Percentiles rank a stretch among this genome's conserved stretches.
Evolutionary conservation across 805 yeast species (phyloP).

Genomic region (Wickerhamiella azymoides): DNA sequence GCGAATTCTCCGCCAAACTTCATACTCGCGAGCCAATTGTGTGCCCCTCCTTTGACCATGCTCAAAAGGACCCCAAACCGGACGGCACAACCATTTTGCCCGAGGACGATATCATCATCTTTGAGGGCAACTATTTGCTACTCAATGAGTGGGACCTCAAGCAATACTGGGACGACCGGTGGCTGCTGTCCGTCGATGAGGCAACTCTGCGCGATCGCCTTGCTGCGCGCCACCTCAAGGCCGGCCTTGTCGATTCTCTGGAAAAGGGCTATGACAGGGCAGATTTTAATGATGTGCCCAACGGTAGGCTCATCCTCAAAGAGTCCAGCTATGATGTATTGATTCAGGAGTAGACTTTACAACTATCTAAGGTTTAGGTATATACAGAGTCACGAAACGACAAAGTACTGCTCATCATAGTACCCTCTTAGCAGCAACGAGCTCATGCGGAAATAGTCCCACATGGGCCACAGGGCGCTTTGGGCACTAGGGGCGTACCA

Average conservation of each 20-base stretch:
- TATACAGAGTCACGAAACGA: neutral
- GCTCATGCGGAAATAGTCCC: slow-evolving; percentile 22
- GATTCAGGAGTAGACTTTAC: no score
- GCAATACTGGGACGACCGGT: slow-evolving; percentile 26
- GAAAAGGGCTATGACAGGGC: slow-evolving; percentile 27
- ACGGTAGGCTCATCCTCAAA: slow-evolving; percentile 32
- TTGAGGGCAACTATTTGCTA: slow-evolving; percentile 68
- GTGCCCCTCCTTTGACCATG: slow-evolving; percentile 63
- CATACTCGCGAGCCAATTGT: slow-evolving; percentile 17
- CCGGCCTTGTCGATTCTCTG: slow-evolving; percentile 26
- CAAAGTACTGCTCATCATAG: slow-evolving; percentile 16
- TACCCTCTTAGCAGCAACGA: slow-evolving; percentile 16
- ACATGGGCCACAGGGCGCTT: slow-evolving; percentile 21
- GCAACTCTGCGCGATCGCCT: slow-evolving; percentile 41
- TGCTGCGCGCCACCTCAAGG: slow-evolving; percentile 43
- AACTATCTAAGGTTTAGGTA: no score
- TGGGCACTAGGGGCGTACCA: slow-evolving; percentile 23
- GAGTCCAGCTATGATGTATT: neutral
- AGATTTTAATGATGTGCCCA: slow-evolving; percentile 42
- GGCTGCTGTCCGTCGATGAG: slow-evolving; percentile 36
- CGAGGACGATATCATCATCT: slow-evolving; percentile 39
- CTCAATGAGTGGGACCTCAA: slow-evolving; percentile 35
- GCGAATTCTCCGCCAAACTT: slow-evolving; percentile 25
- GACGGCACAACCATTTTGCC: slow-evolving; percentile 36
- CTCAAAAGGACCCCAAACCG: slow-evolving; percentile 48